Evolutionary conservation across 2,329 filamentous ascomycete genomes (phyloP).

Genomic region (Beauveria scarabaeidicola): DNA sequence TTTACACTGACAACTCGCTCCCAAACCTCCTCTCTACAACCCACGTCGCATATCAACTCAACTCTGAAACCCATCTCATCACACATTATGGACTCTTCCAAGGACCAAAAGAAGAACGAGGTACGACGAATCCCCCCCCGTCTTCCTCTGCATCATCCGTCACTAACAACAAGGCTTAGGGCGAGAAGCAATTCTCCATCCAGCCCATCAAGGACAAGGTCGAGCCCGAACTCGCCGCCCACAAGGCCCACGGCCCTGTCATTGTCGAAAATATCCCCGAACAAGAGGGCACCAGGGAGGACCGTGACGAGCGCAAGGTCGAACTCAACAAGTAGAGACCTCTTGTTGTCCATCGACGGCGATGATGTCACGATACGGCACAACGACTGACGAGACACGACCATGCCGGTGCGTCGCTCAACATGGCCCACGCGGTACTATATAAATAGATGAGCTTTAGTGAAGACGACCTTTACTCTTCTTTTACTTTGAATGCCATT

Average conservation of each 20-base stretch:
- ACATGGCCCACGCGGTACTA: neutral
- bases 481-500: neutral
- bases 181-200: slow-evolving; percentile 37
- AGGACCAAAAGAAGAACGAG: slow-evolving; percentile 24
- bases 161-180: slow-evolving; percentile 17
- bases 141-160: slow-evolving; percentile 2
- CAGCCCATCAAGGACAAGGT: slow-evolving; percentile 36
- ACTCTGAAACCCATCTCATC: neutral
- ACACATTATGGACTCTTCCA: slow-evolving; percentile 20
- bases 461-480: neutral
- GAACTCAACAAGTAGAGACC: slow-evolving; percentile 51
- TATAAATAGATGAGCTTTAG: neutral
- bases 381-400: neutral
- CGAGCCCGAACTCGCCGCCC: slow-evolving; percentile 41
- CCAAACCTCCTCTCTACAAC: neutral
- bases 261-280: slow-evolving; percentile 44
- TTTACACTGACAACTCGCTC: neutral
- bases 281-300: slow-evolving; percentile 57
- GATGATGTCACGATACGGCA: slow-evolving; percentile 15
- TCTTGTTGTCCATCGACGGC: slow-evolving; percentile 13
- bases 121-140: slow-evolving; percentile 14
- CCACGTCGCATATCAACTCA: neutral
- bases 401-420: neutral
- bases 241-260: slow-evolving; percentile 49
- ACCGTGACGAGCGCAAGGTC: slow-evolving; percentile 55